phyloP scores from a whole-genome alignment of 768 basidiomycete genomes.

The Dioszegia crocea region DNA sequence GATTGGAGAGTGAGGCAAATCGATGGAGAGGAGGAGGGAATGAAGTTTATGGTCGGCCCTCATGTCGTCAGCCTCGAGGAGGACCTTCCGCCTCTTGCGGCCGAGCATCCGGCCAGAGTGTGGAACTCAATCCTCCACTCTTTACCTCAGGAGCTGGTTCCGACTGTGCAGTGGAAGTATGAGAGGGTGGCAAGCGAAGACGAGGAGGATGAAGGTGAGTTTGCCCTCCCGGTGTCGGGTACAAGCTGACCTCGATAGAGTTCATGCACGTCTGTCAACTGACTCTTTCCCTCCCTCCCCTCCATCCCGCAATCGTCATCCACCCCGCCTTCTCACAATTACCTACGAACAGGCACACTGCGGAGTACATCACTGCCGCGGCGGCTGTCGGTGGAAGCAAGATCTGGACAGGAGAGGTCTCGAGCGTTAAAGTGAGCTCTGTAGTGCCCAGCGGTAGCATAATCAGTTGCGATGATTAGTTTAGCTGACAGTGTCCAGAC shows the following conservation, averaged over 20 bases:
- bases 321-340: slow-evolving; percentile 25
- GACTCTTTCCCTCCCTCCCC: slow-evolving; percentile 26
- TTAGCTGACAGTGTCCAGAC: slow-evolving; percentile 11
- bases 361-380: slow-evolving; percentile 25
- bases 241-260: not conserved
- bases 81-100: slow-evolving; percentile 29
- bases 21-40: slow-evolving; percentile 6
- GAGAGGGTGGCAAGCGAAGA: slow-evolving; percentile 10
- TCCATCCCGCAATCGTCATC: slow-evolving; percentile 20
- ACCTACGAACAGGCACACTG: slow-evolving; percentile 22
- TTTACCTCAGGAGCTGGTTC: slow-evolving; percentile 20
- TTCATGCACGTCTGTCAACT: slow-evolving; percentile 6
- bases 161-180: slow-evolving; percentile 35
- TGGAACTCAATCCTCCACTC: slow-evolving; percentile 37
- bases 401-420: slow-evolving; percentile 25
- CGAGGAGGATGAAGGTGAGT: slow-evolving; percentile 4
- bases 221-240: not conserved
- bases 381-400: slow-evolving; percentile 26
- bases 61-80: slow-evolving; percentile 20
- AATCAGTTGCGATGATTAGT: not conserved
- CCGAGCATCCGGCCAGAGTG: slow-evolving; percentile 36
- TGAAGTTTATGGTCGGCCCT: slow-evolving; percentile 2
- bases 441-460: not conserved
- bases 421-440: slow-evolving; percentile 27
- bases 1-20: slow-evolving; percentile 4